Conservation (phyloP, 2,329 filamentous ascomycete genomes). For the Zasmidium angulare region DNA sequence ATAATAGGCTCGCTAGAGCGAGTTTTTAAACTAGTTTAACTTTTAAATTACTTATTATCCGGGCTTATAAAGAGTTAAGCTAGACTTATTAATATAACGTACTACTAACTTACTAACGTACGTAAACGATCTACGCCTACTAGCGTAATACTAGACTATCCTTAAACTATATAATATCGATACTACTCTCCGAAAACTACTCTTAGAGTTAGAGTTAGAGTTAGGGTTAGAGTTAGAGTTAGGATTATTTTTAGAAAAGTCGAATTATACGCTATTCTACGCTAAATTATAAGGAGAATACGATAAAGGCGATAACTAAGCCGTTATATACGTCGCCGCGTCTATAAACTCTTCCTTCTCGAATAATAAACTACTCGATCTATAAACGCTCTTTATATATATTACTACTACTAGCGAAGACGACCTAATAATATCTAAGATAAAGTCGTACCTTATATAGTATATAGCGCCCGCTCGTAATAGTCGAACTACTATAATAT, state of each 20-base stretch:
- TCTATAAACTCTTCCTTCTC: neutral
- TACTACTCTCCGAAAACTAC: neutral
- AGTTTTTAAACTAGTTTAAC: neutral
- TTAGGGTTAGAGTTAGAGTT: too few species aligned
- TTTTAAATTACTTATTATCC: neutral
- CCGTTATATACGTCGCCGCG: too few species aligned
- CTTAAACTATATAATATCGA: neutral
- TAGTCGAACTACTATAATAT: neutral
- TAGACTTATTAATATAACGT: neutral
- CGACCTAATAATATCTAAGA: neutral
- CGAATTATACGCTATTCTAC: too few species aligned
- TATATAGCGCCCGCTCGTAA: neutral
- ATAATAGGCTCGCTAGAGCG: too few species aligned
- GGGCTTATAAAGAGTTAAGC: conserved; percentile 12
- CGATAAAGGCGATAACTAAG: too few species aligned
- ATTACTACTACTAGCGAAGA: neutral
- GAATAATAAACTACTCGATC: neutral
- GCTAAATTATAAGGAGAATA: too few species aligned
- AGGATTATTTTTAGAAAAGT: too few species aligned
- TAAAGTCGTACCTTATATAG: neutral
- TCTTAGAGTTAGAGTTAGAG: too few species aligned
- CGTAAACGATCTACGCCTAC: neutral
- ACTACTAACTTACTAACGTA: neutral
- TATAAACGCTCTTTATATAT: neutral
- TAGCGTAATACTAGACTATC: neutral